These are phyloP conservation scores for Drechmeria coniospora DNA, from an alignment of 2,329 filamentous ascomycete species.

Conservation along the genomic window DNA sequence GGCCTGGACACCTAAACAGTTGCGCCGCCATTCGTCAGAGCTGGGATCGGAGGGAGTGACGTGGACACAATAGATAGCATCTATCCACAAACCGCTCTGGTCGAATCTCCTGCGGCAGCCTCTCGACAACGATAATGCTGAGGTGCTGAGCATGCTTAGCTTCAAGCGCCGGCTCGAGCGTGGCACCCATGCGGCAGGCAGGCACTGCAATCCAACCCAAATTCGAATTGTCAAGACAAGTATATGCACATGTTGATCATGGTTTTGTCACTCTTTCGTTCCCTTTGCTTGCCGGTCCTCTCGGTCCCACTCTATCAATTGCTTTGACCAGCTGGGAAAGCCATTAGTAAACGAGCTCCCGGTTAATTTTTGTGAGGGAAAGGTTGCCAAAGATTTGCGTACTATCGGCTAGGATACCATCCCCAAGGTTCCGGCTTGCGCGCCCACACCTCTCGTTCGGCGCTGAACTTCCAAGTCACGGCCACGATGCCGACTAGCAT, in stretches of 20 bases:
- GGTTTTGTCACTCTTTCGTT: constrained; percentile 14
- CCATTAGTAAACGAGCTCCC: constrained; percentile 1
- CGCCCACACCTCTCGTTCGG: constrained; percentile 55
- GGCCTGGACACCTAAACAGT: too few species aligned
- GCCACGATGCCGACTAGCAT: constrained; percentile 54
- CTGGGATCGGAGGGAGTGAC: too few species aligned
- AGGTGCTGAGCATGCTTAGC: too few species aligned
- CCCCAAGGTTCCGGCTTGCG: constrained; percentile 61
- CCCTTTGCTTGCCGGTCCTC: constrained; percentile 20
- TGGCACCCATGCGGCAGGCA: background rate
- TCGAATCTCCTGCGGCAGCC: constrained; percentile 1
- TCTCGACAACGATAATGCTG: too few species aligned
- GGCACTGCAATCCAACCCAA: too few species aligned
- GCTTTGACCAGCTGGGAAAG: constrained; percentile 26
- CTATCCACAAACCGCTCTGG: constrained; percentile 1
- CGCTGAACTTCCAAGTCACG: constrained; percentile 56
- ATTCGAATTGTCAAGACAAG: too few species aligned
- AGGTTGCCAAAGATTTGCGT: constrained; percentile 21
- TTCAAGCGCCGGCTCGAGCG: too few species aligned
- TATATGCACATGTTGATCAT: too few species aligned
- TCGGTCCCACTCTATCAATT: constrained; percentile 28
- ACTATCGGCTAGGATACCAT: constrained; percentile 79
- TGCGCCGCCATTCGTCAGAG: too few species aligned
- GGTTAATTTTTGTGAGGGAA: background rate
- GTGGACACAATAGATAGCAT: too few species aligned